Conservation (phyloP, 345 rosid genomes). For the Citrus glauca region DNA sequence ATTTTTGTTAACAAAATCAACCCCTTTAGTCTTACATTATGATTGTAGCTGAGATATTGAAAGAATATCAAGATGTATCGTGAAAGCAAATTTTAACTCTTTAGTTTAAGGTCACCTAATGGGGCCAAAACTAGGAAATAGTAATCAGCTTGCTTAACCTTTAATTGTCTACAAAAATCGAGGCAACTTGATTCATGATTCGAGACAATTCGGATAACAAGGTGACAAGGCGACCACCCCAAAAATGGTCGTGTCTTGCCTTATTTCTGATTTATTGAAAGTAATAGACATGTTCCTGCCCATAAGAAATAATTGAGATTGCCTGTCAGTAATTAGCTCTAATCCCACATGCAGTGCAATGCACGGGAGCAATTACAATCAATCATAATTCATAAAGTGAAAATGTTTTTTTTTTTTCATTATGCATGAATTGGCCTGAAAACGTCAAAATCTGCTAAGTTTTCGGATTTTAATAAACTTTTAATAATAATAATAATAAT, state of each 20-base stretch:
- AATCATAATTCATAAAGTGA: background rate
- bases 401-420: background rate
- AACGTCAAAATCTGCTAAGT: background rate
- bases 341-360: constrained; percentile 24
- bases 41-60: background rate
- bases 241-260: constrained; percentile 13
- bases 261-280: constrained; percentile 18
- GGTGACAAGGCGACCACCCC: constrained; percentile 35
- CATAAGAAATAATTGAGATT: constrained; percentile 27
- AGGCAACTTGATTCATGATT: constrained; percentile 17
- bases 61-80: background rate
- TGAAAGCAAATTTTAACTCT: background rate
- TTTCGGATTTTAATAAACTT: background rate
- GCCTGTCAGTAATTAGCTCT: background rate
- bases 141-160: background rate
- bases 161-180: constrained; percentile 13
- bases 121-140: background rate
- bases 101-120: background rate
- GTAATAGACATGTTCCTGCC: constrained; percentile 13
- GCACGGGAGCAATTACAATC: constrained; percentile 13
- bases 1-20: background rate
- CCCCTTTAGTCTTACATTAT: background rate
- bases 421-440: constrained; percentile 27
- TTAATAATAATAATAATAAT: background rate
- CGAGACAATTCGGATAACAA: constrained; percentile 9